A percentile compares a stretch with the other conserved stretches of the same genome.
Evolutionary conservation across 768 basidiomycete species (phyloP).

Genomic region (Hericium alpestre): DNA sequence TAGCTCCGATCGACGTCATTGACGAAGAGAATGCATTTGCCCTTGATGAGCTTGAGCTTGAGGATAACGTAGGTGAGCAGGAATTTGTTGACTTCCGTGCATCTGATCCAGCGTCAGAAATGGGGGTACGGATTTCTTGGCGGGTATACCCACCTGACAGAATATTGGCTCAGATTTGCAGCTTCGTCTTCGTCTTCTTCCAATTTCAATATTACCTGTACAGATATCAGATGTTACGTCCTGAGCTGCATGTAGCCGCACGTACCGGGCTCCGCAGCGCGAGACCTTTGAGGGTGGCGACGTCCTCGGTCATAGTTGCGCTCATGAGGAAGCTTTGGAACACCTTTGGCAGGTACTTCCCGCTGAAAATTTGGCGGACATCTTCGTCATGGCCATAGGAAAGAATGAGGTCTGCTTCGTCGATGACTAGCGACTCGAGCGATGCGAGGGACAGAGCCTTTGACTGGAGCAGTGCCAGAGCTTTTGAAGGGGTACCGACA

Average conservation of each 20-base stretch:
- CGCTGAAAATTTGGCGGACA: constrained; percentile 60
- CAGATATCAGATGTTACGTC: neutral
- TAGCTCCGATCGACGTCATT: constrained; percentile 93
- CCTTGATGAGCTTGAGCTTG: constrained; percentile 90
- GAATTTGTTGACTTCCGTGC: constrained; percentile 95
- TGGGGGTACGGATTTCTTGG: neutral
- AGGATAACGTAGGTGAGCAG: constrained; percentile 91
- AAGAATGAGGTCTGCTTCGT: constrained; percentile 94
- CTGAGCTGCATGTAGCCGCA: constrained; percentile 2
- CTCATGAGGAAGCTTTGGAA: constrained; percentile 94
- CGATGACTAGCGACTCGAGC: constrained; percentile 84
- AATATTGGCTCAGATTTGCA: constrained; percentile 75
- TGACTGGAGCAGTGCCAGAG: constrained; percentile 55
- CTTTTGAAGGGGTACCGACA: constrained; percentile 68
- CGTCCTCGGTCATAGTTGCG: constrained; percentile 95
- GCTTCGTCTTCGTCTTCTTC: constrained; percentile 83
- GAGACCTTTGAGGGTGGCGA: constrained; percentile 82
- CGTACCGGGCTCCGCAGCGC: constrained; percentile 79
- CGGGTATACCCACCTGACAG: constrained; percentile 19
- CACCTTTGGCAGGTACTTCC: constrained; percentile 64
- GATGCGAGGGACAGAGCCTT: constrained; percentile 56
- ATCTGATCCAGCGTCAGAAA: constrained; percentile 29
- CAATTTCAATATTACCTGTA: constrained; percentile 74
- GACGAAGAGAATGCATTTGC: constrained; percentile 94
- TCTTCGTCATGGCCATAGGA: constrained; percentile 96